Conservation (phyloP, 1,139 yeast genomes). For the Sugiyamaella paludigena region DNA sequence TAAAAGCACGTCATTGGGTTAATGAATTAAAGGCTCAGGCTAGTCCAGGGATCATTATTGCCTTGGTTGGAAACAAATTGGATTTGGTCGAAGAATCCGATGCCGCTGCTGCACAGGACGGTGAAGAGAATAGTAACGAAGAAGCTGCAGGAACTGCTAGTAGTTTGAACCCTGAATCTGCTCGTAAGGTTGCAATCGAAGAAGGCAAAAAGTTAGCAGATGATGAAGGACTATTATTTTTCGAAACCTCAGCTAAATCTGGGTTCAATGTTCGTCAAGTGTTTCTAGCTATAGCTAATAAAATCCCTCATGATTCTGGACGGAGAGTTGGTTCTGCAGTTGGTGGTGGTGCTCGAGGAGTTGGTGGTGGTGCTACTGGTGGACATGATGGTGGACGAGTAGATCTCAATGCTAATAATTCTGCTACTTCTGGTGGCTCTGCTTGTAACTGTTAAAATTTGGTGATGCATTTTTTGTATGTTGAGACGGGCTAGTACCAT, state of each 20-base stretch:
- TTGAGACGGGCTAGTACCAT: background rate
- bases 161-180: constrained; percentile 30
- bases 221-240: constrained; percentile 84
- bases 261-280: constrained; percentile 91
- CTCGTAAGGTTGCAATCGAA: constrained; percentile 79
- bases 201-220: constrained; percentile 81
- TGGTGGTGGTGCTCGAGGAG: constrained; percentile 5
- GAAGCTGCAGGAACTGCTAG: constrained; percentile 15
- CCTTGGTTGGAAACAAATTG: constrained; percentile 88
- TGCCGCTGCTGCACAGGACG: constrained; percentile 36
- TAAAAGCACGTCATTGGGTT: constrained; percentile 99
- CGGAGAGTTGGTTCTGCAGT: constrained; percentile 15
- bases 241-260: constrained; percentile 94
- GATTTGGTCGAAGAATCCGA: constrained; percentile 53
- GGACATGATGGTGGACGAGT: constrained; percentile 23
- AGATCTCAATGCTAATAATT: constrained; percentile 20
- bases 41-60: constrained; percentile 82
- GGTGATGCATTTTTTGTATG: constrained; percentile 2
- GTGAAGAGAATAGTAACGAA: constrained; percentile 25
- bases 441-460: constrained; percentile 21
- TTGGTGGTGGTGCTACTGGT: constrained; percentile 13
- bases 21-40: constrained; percentile 96
- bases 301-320: constrained; percentile 56
- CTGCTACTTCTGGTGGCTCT: constrained; percentile 20
- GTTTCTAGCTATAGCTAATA: constrained; percentile 83